phyloP scores from a whole-genome alignment of 345 rosid species.

The Trapa bicornis region DNA sequence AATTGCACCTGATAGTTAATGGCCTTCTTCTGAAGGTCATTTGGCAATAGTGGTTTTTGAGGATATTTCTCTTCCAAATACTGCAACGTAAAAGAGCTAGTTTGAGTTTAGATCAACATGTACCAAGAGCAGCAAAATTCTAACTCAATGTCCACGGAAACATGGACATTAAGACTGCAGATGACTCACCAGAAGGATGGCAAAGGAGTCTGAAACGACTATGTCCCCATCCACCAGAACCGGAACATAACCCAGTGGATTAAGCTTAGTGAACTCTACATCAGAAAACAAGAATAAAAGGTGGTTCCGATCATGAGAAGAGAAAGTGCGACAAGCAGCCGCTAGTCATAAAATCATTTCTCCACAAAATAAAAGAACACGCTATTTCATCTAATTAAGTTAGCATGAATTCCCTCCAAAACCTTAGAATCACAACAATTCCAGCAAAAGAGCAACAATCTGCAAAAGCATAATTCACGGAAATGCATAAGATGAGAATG shows the following conservation, averaged over 20 bases:
- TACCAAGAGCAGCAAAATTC: neutral
- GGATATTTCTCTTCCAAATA: conserved; percentile 84
- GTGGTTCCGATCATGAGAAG: neutral
- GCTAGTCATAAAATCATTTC: neutral
- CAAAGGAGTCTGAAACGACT: conserved; percentile 60
- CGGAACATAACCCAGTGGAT: conserved; percentile 75
- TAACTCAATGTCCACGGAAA: neutral
- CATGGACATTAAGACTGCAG: neutral
- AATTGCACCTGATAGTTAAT: conserved; percentile 52
- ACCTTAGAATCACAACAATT: too few species aligned
- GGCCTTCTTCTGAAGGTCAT: conserved; percentile 45
- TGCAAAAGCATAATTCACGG: neutral
- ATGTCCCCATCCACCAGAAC: conserved; percentile 61
- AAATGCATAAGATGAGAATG: neutral
- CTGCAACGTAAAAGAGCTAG: conserved; percentile 18
- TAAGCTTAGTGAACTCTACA: conserved; percentile 57
- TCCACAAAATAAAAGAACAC: neutral
- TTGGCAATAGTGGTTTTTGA: conserved; percentile 51
- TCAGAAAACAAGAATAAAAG: neutral
- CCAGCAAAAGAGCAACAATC: too few species aligned
- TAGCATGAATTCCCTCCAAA: too few species aligned
- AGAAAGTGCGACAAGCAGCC: neutral
- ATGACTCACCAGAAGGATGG: conserved; percentile 43
- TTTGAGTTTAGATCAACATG: neutral
- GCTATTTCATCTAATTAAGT: too few species aligned